phyloP scores from a whole-genome alignment of 208 protist species.

The Trichomonas vaginalis region DNA sequence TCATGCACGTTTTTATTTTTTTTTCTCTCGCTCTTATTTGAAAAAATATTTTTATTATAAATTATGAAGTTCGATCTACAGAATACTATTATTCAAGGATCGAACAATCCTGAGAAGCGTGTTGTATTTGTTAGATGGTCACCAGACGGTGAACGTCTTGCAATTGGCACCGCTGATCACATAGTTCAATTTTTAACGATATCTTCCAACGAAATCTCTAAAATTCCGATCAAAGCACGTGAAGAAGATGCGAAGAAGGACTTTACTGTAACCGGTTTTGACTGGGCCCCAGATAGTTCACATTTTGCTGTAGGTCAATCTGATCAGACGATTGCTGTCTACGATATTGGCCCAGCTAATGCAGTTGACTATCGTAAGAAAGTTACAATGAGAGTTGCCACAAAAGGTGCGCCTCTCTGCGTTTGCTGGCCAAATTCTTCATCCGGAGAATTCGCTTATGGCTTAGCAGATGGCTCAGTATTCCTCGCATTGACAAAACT shows the following conservation, averaged over 20 bases:
- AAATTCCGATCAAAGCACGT: background rate
- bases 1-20: background rate
- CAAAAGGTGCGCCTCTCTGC: background rate
- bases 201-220: background rate
- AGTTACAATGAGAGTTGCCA: background rate
- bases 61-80: constrained; percentile 6
- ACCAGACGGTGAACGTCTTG: background rate
- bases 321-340: background rate
- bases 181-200: background rate
- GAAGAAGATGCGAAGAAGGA: background rate
- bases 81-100: background rate
- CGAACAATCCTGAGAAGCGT: background rate
- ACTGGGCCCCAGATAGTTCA: background rate
- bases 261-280: background rate
- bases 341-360: background rate
- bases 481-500: background rate
- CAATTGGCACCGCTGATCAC: background rate
- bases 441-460: background rate
- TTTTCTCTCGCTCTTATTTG: background rate
- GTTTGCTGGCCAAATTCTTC: background rate
- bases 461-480: background rate
- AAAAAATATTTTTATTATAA: background rate
- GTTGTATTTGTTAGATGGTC: background rate
- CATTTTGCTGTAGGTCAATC: constrained; percentile 4
- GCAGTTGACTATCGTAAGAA: background rate